These are phyloP conservation scores for Aspergillus ustus DNA, from an alignment of 2,329 filamentous ascomycete species.

Conservation along the genomic window DNA sequence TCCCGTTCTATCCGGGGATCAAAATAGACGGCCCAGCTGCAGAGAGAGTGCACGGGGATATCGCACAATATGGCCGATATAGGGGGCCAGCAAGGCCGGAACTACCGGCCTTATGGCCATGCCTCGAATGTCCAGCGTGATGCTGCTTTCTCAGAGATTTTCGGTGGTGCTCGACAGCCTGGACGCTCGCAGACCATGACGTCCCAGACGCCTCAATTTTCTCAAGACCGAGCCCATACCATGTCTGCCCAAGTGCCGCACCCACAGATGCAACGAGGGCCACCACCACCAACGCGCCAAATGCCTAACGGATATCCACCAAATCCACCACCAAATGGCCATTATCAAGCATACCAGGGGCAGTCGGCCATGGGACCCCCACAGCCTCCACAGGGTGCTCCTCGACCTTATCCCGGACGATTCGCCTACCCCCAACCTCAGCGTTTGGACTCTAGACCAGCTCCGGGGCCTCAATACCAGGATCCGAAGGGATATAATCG, in stretches of 20 bases:
- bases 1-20: slow-evolving; percentile 15
- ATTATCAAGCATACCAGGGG: slow-evolving; percentile 45
- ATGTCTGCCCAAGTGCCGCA: slow-evolving; percentile 64
- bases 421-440: slow-evolving; percentile 74
- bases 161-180: slow-evolving; percentile 81
- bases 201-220: slow-evolving; percentile 68
- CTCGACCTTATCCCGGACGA: slow-evolving; percentile 66
- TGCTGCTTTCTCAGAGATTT: slow-evolving; percentile 95
- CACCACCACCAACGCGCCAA: slow-evolving; percentile 49
- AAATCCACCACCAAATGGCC: slow-evolving; percentile 41
- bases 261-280: slow-evolving; percentile 49
- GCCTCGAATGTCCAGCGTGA: slow-evolving; percentile 73
- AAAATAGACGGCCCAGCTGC: slow-evolving; percentile 9
- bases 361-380: slow-evolving; percentile 45
- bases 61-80: slow-evolving; percentile 64
- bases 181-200: slow-evolving; percentile 97
- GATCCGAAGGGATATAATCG: slow-evolving; percentile 64
- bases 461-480: slow-evolving; percentile 57
- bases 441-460: slow-evolving; percentile 67
- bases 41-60: slow-evolving; percentile 17
- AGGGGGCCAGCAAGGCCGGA: slow-evolving; percentile 64
- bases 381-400: slow-evolving; percentile 62
- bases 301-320: slow-evolving; percentile 50
- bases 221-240: slow-evolving; percentile 75
- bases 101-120: slow-evolving; percentile 61